Evolutionary conservation across 2,329 filamentous ascomycete species (phyloP), one percentile per base, ranked within the genome.

Genomic region (Trichophyton simii): DNA sequence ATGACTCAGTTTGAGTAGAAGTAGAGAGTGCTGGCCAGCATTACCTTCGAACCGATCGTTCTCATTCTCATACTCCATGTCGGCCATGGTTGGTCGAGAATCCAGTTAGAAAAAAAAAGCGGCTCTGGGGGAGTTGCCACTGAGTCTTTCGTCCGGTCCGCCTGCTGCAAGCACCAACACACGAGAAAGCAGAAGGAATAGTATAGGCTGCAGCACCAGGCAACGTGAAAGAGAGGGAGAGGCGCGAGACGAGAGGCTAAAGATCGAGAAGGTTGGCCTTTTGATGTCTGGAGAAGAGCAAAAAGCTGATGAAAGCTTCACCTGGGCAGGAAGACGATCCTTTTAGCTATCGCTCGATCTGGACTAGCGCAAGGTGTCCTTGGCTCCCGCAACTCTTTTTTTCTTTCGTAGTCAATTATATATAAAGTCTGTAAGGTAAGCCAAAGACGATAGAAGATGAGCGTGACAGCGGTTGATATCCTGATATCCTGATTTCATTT

Each of bases 41-140:
- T 70, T 80, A 87, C 85, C 84, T 65, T 86, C 84, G 73, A 86
- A 87, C 69, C 79, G 79, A 75, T 82, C 82, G 72, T 81, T 80
- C 66, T 86, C 83, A 69, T 80, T 81, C 71, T 87, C 84, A 77
- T 85, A 87, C 68, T 87, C 84, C 77, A 83, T 82, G 34, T 44
- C 50, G 22, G 50, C 50, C 50, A 54, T 54, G 50, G 22, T 34
- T 54, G n/a, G 11, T 28, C 11, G 41, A 18, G 18, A 31, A 15
- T 54, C 28, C 11, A 54, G 50, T 31, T 11, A 15, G 41, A n/a
- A 20, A 18, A n/a, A n/a, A n/a, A 44, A 18, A 54, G 50, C 44
- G 44, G 44, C 44, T 54, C 22, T 52, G 22, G 46, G 46, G 22
- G 22, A 34, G 22, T 54, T 48, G 44, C 44, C 44, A 54, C 50